Evolutionary conservation across 441 rosid genomes (phyloP).

Genomic region (Adansonia rubrostipa): DNA sequence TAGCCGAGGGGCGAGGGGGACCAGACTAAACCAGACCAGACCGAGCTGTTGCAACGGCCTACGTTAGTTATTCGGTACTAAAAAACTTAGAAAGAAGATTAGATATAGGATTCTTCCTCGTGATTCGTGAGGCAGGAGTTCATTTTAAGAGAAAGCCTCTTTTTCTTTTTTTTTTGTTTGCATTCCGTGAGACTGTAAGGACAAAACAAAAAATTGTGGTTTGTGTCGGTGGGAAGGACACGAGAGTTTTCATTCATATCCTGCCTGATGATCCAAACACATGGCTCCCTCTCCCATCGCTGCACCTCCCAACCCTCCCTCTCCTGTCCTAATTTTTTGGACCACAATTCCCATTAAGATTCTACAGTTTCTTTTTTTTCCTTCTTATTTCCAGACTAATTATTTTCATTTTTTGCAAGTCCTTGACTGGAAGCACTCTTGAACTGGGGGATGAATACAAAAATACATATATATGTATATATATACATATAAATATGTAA

Average conservation of each 20-base stretch:
- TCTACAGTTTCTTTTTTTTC: no score
- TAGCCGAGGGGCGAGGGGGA: no score
- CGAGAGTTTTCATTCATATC: conserved; percentile 26
- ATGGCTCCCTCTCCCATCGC: background rate
- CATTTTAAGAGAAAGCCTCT: no score
- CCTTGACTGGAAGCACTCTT: background rate
- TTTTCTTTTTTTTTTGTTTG: no score
- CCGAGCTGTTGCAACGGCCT: background rate
- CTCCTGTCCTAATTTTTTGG: background rate
- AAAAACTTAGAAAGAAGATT: background rate
- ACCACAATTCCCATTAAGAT: background rate
- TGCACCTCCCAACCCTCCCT: no score
- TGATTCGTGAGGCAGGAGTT: background rate
- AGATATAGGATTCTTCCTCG: background rate
- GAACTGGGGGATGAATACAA: background rate
- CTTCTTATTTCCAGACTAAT: background rate
- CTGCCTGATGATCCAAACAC: conserved; percentile 15
- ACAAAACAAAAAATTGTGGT: background rate
- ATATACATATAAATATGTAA: no score
- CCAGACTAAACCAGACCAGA: background rate
- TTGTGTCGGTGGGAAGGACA: conserved; percentile 29
- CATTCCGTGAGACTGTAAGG: background rate
- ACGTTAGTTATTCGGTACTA: background rate
- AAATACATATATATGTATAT: no score
- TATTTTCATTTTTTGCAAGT: background rate